These are phyloP conservation scores for Yarrowia hollandica DNA, from an alignment of 805 yeast genomes.

Conservation along the genomic window DNA sequence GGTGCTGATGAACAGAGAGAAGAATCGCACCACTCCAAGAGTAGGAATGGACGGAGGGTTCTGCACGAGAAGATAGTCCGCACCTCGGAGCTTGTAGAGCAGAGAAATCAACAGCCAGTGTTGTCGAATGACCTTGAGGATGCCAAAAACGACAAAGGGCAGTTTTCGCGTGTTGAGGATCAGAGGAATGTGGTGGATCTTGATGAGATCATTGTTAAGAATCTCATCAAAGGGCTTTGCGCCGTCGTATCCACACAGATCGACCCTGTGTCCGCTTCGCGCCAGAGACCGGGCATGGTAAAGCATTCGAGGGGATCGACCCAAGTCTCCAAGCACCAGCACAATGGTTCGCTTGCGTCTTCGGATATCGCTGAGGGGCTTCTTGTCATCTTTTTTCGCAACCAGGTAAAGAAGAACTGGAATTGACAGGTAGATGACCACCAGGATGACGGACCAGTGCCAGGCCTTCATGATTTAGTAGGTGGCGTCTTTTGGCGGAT, in stretches of 20 bases:
- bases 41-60: conserved; percentile 94
- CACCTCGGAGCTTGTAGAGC: conserved; percentile 57
- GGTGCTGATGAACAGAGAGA: conserved; percentile 50
- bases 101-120: conserved; percentile 48
- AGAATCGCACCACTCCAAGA: conserved; percentile 60
- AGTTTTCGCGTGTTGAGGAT: conserved; percentile 36
- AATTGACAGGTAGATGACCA: conserved; percentile 33
- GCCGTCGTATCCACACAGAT: conserved; percentile 71
- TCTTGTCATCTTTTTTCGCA: conserved; percentile 29
- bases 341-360: conserved; percentile 60
- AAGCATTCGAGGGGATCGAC: conserved; percentile 92
- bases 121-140: conserved; percentile 61
- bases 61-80: conserved; percentile 65
- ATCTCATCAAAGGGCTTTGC: conserved; percentile 35
- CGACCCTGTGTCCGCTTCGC: conserved; percentile 68
- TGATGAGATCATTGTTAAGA: conserved; percentile 35
- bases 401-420: conserved; percentile 33
- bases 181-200: conserved; percentile 39
- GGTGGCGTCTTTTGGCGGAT: background rate
- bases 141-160: conserved; percentile 61
- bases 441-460: conserved; percentile 31
- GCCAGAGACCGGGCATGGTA: conserved; percentile 83
- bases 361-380: conserved; percentile 12
- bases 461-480: conserved; percentile 25
- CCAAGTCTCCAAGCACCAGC: conserved; percentile 87